Percentiles rank a stretch among this genome's conserved stretches.
phyloP scores from a whole-genome alignment of 176 grass and related monocot genomes.

The Microstegium vimineum region DNA sequence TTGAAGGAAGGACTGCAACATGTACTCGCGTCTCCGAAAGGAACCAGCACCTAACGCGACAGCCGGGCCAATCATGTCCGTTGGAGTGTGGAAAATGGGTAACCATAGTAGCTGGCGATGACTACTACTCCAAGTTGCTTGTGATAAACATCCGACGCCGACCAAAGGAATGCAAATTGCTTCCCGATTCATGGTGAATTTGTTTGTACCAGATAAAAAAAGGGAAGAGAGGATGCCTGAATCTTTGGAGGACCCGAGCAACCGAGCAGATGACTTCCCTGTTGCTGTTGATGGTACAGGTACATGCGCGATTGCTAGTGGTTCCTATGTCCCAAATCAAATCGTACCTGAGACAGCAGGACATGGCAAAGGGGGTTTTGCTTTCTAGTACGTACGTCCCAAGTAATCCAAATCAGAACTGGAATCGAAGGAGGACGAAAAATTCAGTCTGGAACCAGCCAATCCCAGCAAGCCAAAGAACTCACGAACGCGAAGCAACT shows the following conservation, averaged over 20 bases:
- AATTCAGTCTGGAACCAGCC: not conserved
- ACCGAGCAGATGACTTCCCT: not conserved
- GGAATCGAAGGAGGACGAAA: not conserved
- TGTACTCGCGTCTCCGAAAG: not conserved
- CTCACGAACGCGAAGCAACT: not conserved
- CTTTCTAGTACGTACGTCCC: not conserved
- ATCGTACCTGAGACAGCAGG: not conserved
- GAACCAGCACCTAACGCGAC: conserved; percentile 13
- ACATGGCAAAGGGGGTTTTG: not conserved
- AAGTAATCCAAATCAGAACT: not conserved
- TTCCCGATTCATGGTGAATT: not conserved
- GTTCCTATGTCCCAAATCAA: no score
- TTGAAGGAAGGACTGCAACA: not conserved
- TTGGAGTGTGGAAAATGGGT: not conserved
- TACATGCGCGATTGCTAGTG: not conserved
- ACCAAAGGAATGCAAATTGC: not conserved
- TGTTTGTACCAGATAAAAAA: not conserved
- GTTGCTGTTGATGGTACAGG: not conserved
- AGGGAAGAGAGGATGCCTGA: not conserved
- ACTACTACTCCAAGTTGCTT: not conserved
- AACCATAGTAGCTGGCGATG: not conserved
- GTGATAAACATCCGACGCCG: not conserved
- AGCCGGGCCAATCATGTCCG: not conserved
- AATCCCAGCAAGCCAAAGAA: not conserved
- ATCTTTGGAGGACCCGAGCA: not conserved